phyloP scores from a whole-genome alignment of 257 asterid species.

The Solanum appendiculatum region DNA sequence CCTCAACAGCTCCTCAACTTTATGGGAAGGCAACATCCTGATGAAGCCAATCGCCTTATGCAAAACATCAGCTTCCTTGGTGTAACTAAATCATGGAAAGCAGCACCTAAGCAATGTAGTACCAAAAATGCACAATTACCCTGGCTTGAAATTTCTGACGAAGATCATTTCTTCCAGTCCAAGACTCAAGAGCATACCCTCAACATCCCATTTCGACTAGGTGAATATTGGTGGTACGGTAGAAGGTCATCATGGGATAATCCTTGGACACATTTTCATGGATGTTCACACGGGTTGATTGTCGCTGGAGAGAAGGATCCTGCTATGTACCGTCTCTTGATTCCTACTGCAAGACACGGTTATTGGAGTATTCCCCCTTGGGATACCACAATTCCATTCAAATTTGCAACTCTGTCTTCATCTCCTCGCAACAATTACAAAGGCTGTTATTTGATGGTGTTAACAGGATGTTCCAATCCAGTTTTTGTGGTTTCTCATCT shows the following conservation, averaged over 20 bases:
- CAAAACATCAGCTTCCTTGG: background rate
- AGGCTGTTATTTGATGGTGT: background rate
- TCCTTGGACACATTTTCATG: background rate
- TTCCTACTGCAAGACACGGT: background rate
- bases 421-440: background rate
- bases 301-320: background rate
- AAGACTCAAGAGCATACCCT: background rate
- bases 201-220: slow-evolving; percentile 3
- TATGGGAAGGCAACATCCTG: background rate
- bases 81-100: background rate
- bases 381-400: slow-evolving; percentile 12
- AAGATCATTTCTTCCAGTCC: background rate
- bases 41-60: background rate
- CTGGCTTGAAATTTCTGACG: slow-evolving; percentile 9
- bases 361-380: background rate
- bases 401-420: slow-evolving; percentile 5
- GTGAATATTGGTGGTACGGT: background rate
- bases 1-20: background rate
- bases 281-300: slow-evolving; percentile 6
- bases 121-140: background rate
- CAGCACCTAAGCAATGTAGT: slow-evolving; percentile 4
- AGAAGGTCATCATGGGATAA: background rate
- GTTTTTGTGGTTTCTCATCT: background rate
- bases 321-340: background rate
- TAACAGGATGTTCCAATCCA: slow-evolving; percentile 11